Evolutionary conservation across 2,329 filamentous ascomycete species (phyloP), one percentile per base, ranked within the genome.

Genomic region (Chrysoporthe puriensis): DNA sequence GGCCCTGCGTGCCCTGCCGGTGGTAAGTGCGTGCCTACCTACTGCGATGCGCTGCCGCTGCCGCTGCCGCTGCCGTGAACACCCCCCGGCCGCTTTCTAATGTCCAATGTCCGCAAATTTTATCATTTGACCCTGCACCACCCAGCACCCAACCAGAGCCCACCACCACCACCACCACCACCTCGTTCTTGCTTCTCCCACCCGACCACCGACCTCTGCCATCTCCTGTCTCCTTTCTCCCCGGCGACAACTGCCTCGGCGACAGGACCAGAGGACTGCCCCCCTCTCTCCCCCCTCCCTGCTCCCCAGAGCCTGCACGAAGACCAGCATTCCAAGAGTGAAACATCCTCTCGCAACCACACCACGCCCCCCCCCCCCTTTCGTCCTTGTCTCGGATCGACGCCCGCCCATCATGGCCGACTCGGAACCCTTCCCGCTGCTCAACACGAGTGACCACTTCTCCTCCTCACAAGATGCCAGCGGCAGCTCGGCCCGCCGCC

Each of bases 401-500:
- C 48, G 11, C 48, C 36, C 4, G 60, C 66, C 71, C 71, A 77
- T 43, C 73, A 85, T 85, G 82, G 77, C 82, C 52, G 77, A 75
- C 66, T 76, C 81, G 69, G 85, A 88, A 76, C 86, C 86, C 26
- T 88, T 88, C 70, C 86, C 86, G 66, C 78, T 83, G 50, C 80
- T 88, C 72, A 85, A 81, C 76, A 80, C 81, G 62, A 81, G 81
- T 70, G 83, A 86, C 71, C 83, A 85, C 73, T 76, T 83, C 73
- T 78, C 79, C 57, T 74, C 71, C 58, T 73, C 78, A 68, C 73
- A 75, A 60, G 76, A 79, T 68, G 75, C 74, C 71, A 77, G 76
- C 68, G 73, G 70, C 36, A 71, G 71, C 40, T 70, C 74, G 60
- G 74, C 79, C 58, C 82, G 83, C 71, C 81, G 84, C 66, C 81